These are phyloP conservation scores for Diaporthe amygdali DNA, from an alignment of 2,329 filamentous ascomycete genomes.

Conservation along the genomic window DNA sequence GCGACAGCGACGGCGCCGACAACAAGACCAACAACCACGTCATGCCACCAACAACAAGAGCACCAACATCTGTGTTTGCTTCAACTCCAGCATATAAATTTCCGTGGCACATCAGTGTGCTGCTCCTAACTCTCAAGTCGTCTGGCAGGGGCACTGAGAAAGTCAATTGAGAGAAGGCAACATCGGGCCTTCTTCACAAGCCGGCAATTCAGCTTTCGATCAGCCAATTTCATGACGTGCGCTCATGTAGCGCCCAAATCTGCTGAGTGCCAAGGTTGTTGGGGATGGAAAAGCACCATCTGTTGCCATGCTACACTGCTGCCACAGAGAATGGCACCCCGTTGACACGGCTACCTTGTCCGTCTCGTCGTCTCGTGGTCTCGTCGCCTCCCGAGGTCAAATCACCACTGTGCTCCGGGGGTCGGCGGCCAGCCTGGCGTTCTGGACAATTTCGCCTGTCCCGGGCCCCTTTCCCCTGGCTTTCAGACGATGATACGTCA, in stretches of 20 bases:
- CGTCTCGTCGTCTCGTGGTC: neutral
- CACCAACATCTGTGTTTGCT: no score
- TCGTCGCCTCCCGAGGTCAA: neutral
- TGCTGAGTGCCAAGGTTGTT: neutral
- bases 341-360: neutral
- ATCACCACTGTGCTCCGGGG: neutral
- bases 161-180: neutral
- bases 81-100: neutral
- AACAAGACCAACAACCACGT: no score
- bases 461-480: slow-evolving; percentile 9
- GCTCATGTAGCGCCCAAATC: neutral
- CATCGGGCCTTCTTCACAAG: neutral
- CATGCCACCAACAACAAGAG: no score
- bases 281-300: neutral
- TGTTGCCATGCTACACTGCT: neutral
- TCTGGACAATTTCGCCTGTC: neutral
- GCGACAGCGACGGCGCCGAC: neutral
- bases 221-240: neutral
- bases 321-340: neutral
- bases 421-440: neutral
- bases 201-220: neutral
- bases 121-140: neutral
- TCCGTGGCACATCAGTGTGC: neutral
- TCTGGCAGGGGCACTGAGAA: neutral
- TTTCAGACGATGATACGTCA: slow-evolving; percentile 6